Evolutionary conservation across 1,284 basidiomycete species (phyloP), one percentile per base, ranked within the genome.

Genomic region (Pseudomicrostroma phylloplanum): DNA sequence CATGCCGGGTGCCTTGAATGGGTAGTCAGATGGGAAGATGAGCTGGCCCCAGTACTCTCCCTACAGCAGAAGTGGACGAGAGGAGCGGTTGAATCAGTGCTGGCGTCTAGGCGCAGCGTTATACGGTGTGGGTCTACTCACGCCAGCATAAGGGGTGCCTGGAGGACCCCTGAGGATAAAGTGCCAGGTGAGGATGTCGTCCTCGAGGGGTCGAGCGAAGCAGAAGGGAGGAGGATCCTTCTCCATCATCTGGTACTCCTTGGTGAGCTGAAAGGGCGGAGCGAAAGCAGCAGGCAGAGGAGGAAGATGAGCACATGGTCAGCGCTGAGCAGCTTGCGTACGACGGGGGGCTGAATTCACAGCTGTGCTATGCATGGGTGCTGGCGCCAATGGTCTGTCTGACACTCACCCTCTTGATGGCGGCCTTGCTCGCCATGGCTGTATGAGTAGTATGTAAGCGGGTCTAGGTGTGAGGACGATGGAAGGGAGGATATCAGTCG

Each of bases 201-300:
- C 93, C 84, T 96, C 92, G 72, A 94, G 91, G 30, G 92, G 92
- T 51, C 86, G 85, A 49, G 92, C 92, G 87, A 90, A 93, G 55
- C 94, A 88, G 80, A 92, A 94, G 63, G 92, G 92, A 1, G 92
- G 92, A 26, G 92, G 90, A 66, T 91, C 89, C 78, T 83, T 89
- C 82, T 93, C 91, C 92, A 96, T 96, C 58, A 85, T 82, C 76
- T 91, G 85, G 81, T 89, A 93, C 84, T 96, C 92, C 82, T 94
- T 92, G 53, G 84, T 83, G 68, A 92, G 86, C 89, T 91, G 60
- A 59, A 17, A 12, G 21, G 21, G 43, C 6, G 43, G 12, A n/a
- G 60, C 54, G 63, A 61, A 17, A 49, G 40, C 11, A 60, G 57
- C 25, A n/a, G 39, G 40, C 8, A 54, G 36, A 55, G 43, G 60